Evolutionary conservation across 2,329 filamentous ascomycete species (phyloP), one percentile per base, ranked within the genome.

Genomic region (Bipolaris victoriae): DNA sequence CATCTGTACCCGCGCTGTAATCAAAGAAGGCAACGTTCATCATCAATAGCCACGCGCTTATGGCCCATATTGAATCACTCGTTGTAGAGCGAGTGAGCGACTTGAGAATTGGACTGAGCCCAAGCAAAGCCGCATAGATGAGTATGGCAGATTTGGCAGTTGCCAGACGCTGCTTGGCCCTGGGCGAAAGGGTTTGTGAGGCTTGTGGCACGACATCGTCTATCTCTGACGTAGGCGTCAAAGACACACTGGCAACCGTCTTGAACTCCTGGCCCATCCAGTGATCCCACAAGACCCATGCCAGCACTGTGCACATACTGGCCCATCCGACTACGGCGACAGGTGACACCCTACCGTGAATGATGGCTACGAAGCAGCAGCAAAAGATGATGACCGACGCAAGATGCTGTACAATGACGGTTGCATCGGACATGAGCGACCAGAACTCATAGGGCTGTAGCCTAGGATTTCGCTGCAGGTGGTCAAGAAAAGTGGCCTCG

Each of bases 1-100:
- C 86, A 78, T 80, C 82, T 39, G 82, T 78, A 33, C 86, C 84
- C 39, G 90, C 90, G 10, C 91, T 91, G 76, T 99, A 99, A 81
- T 99, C 95, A 72, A 97, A 98, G 75, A 96, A 97, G 78, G 97
- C 96, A 60, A 98, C 92, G 76, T 99, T 99, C 78, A 97, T 94
- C 69, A 90, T 86, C 61, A 99, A 86, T 43, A 99, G 84, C 88
- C 92, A 95, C 71, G 91, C 93, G 49, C 91, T 95, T 81, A 99
- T 90, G 56, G 95, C 92, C 95, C 95, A 99, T 74, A 99, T 99
- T 41, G 90, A 95, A 82, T 99, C 95, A 54, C 87, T 90, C 7
- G 91, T 94, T 4, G 94, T 98, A 5, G 93, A 97, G 49, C 86
- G 86, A 0, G 95, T 99, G n/a, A 99, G 85, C 1, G 93, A 97